Evolutionary conservation across 2,329 filamentous ascomycete species (phyloP), one percentile per base, ranked within the genome.

Genomic region (Cadophora gregata): DNA sequence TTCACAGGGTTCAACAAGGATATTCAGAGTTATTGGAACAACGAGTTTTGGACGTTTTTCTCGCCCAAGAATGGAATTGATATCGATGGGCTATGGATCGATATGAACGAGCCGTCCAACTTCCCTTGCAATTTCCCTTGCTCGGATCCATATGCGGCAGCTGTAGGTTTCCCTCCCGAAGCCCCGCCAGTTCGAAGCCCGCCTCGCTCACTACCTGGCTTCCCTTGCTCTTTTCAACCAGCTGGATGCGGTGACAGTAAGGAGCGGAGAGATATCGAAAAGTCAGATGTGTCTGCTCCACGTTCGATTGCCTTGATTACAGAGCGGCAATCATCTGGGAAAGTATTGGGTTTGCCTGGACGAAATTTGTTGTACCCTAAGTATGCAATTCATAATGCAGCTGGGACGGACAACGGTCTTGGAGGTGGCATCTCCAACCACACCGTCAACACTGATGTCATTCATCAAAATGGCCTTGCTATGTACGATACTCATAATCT

Each of bases 401-500:
- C 85, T 1, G 86, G 85, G 0, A 80, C 79, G 60, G 78, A 79
- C 64, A 83, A 77, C 48, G 80, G 79, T 2, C 9, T 48, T 29
- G 58, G 58, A 19, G 83, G 83, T 50, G 81, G 80, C 1, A 77
- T 85, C 29, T 82, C 82, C 0, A 86, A 86, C 76, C 82, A 86
- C 73, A 89, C 90, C 0, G 85, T 92, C 62, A 83, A 87, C 69
- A 91, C 90, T 0, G 85, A 92, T 74, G 79, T 92, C 9, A 83
- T 89, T 9, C 90, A 93, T 76, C 83, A 87, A 50, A 88, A 90
- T 66, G 90, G 90, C 0, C 80, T 88, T 45, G 81, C 83, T 24
- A 87, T 91, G 77, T 93, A 92, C 74, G 92, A 94, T 71, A 91
- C 88, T 0, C 92, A 94, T 77, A 93, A 93, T 72, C 78, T 93